Evolutionary conservation across 805 yeast species (phyloP), one percentile per base, ranked within the genome.

Genomic region (Candida oleophila): DNA sequence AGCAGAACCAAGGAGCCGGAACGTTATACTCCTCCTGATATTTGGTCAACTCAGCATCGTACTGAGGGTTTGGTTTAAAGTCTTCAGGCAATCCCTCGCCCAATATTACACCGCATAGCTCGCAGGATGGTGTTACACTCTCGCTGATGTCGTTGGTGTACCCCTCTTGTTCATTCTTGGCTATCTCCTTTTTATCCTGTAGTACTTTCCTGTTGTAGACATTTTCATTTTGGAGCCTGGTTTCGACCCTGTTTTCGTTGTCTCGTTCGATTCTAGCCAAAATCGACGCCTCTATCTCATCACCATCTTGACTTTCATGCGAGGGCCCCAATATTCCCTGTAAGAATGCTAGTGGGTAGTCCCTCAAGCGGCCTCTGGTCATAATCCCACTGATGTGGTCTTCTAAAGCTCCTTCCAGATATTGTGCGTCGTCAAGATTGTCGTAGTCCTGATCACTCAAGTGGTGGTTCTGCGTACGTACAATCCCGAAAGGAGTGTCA

Each of bases 41-140:
- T 35, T 57, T 42, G 38, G 52, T 61, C 4, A 65, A 51, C 25
- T 60, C 50, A 30, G 60, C 53, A 61, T 68, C 56, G 49, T 62
- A 70, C 33, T 55, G 47, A 1, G 57, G 38, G 50, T 68, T 59
- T 45, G 78, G 69, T 41, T 57, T 56, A 51, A 76, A 80, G 15
- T 72, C 78, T 0, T 59, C 68, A 0, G 89, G 87, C 3, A 86
- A 78, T 0, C 96, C 96, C 41, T 73, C 78, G 2, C 94, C 94
- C n/a, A 89, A 65, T 2, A 70, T 76, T 0, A 80, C 76, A 0
- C 89, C 91, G 67, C 97, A 89, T 22, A 85, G 64, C 28, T 78
- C 78, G 66, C 97, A 72, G 16, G 67, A 57, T 19, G 64, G 40
- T 30, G 52, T 45, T 18, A 40, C 47, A 2, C 40, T 43, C 12